Conservation (phyloP, 768 basidiomycete genomes). For the Daedaleopsis nitida region DNA sequence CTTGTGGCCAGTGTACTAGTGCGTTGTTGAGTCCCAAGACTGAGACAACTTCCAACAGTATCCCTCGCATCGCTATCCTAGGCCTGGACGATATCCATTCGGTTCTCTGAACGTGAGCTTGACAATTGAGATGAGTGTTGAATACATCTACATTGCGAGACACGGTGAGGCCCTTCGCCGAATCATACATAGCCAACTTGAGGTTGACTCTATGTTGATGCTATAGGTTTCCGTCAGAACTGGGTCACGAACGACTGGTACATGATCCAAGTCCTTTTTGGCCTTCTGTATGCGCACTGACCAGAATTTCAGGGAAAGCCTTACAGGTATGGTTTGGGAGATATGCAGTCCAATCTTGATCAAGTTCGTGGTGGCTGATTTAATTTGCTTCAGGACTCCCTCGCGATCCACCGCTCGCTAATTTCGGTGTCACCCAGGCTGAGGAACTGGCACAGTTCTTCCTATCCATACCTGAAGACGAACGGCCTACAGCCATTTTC, state of each 20-base stretch:
- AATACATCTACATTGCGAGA: conserved; percentile 68
- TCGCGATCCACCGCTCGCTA: conserved; percentile 74
- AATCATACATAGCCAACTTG: neutral
- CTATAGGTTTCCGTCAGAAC: conserved; percentile 70
- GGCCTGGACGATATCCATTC: too few relatives aligned
- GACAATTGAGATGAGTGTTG: conserved; percentile 41
- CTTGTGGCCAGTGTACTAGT: too few relatives aligned
- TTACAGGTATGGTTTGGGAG: conserved; percentile 18
- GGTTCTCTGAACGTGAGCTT: neutral
- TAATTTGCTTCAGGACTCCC: conserved; percentile 56
- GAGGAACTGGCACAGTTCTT: conserved; percentile 70
- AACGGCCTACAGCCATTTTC: conserved; percentile 76
- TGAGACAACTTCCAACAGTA: too few relatives aligned
- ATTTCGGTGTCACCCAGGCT: conserved; percentile 74
- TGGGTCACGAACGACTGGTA: conserved; percentile 72
- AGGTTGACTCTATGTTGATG: neutral
- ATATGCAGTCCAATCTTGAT: too few relatives aligned
- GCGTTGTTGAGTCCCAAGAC: too few relatives aligned
- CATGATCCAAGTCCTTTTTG: conserved; percentile 19
- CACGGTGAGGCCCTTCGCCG: conserved; percentile 47
- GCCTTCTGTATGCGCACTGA: neutral
- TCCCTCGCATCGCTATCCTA: too few relatives aligned
- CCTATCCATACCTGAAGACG: conserved; percentile 59
- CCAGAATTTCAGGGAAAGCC: conserved; percentile 12
- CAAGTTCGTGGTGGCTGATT: too few relatives aligned